Conservation (phyloP, 139 green algal genomes). For the Micromonas pusilla region DNA sequence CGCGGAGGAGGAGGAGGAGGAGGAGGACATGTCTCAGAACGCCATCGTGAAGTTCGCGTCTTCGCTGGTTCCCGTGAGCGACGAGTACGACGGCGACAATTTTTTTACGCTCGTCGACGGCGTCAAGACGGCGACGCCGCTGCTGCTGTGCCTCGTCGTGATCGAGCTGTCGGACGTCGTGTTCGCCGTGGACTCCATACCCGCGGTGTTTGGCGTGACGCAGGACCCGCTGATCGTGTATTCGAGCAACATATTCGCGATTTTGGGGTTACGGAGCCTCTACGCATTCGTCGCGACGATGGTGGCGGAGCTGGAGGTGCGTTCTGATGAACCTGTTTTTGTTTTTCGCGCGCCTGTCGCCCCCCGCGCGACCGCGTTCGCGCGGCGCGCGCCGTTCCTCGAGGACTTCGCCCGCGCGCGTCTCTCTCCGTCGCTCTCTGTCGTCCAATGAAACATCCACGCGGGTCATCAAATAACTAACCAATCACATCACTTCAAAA, state of each 20-base stretch:
- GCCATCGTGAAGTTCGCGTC: conserved; percentile 69
- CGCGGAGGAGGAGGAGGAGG: conserved; percentile 40
- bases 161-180: conserved; percentile 90
- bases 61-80: conserved; percentile 53
- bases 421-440: no score
- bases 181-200: conserved; percentile 93
- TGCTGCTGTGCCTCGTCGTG: conserved; percentile 84
- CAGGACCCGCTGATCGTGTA: conserved; percentile 96
- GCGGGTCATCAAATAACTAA: no score
- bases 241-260: conserved; percentile 79
- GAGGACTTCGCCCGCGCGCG: no score
- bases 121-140: conserved; percentile 59
- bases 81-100: conserved; percentile 77
- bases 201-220: conserved; percentile 58
- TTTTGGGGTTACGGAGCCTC: conserved; percentile 36
- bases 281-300: conserved; percentile 36
- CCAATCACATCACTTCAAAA: no score
- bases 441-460: no score
- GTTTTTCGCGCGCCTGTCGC: not conserved
- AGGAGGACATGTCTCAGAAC: conserved; percentile 65
- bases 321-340: conserved; percentile 15
- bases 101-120: conserved; percentile 61
- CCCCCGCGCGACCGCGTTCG: no score
- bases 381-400: no score
- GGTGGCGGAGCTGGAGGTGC: conserved; percentile 41